phyloP scores from a whole-genome alignment of 371 early-diverging fungal genomes.

The Apophysomyces sp. region DNA sequence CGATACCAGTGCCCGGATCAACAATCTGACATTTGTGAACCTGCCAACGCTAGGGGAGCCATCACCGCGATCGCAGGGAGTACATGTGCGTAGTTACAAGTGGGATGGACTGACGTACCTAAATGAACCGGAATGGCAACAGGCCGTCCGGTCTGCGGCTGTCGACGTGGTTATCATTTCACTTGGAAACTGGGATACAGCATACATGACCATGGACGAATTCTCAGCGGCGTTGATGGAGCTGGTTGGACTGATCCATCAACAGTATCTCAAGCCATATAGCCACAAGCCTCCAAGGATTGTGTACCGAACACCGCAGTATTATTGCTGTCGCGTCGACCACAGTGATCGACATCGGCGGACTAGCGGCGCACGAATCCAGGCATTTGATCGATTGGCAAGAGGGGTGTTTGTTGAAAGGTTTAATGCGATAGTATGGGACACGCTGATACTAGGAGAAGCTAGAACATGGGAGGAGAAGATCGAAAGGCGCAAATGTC shows the following conservation, averaged over 20 bases:
- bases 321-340: constrained; percentile 55
- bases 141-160: constrained; percentile 16
- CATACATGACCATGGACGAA: constrained; percentile 33
- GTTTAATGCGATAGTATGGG: constrained; percentile 38
- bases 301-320: constrained; percentile 53
- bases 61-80: constrained; percentile 5
- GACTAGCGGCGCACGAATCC: constrained; percentile 36
- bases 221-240: constrained; percentile 26
- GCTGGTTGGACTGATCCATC: constrained; percentile 25
- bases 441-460: constrained; percentile 38
- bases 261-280: constrained; percentile 20
- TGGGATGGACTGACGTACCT: constrained; percentile 55
- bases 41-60: constrained; percentile 16
- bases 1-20: constrained; percentile 20
- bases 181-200: constrained; percentile 56
- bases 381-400: constrained; percentile 36
- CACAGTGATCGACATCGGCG: constrained; percentile 27
- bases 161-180: constrained; percentile 34
- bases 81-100: constrained; percentile 32
- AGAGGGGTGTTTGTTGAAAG: constrained; percentile 18
- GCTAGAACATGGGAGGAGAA: constrained; percentile 35
- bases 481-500: constrained; percentile 24
- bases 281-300: constrained; percentile 16
- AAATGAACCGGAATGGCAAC: constrained; percentile 38
- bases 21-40: constrained; percentile 18